Evolutionary conservation across 2,329 filamentous ascomycete genomes (phyloP).

Genomic region (Xylariales sp.): DNA sequence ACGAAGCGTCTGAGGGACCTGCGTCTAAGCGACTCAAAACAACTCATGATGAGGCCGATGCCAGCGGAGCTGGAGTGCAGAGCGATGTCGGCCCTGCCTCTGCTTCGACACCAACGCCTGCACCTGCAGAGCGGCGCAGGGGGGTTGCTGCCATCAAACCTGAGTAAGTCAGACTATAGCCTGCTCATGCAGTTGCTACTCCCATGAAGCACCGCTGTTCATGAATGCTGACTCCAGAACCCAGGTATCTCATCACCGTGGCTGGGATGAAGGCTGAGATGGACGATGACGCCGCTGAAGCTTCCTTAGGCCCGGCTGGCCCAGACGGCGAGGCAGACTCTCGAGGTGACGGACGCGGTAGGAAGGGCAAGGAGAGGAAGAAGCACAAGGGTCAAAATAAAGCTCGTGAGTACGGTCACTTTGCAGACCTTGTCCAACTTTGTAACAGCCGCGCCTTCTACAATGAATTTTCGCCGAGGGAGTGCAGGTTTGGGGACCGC

Average conservation of each 20-base stretch:
- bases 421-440: conserved; percentile 70
- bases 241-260: conserved; percentile 26
- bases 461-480: conserved; percentile 75
- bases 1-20: not conserved
- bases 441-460: conserved; percentile 69
- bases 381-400: conserved; percentile 76
- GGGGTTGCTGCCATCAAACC: conserved; percentile 31
- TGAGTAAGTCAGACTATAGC: conserved; percentile 23
- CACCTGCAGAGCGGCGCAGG: conserved; percentile 14
- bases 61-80: not conserved
- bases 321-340: conserved; percentile 39
- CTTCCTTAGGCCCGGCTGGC: conserved; percentile 51
- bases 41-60: not conserved
- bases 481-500: conserved; percentile 73
- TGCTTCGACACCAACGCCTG: not conserved
- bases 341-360: conserved; percentile 33
- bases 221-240: not conserved
- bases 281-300: conserved; percentile 55
- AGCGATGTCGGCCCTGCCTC: not conserved
- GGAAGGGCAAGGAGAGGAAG: conserved; percentile 48
- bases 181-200: no score
- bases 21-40: conserved; percentile 3
- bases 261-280: conserved; percentile 23
- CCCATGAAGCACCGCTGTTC: no score
- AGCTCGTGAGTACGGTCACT: conserved; percentile 73